phyloP scores from a whole-genome alignment of 164 flowering plant species.

The Dillenia suffruticosa region DNA sequence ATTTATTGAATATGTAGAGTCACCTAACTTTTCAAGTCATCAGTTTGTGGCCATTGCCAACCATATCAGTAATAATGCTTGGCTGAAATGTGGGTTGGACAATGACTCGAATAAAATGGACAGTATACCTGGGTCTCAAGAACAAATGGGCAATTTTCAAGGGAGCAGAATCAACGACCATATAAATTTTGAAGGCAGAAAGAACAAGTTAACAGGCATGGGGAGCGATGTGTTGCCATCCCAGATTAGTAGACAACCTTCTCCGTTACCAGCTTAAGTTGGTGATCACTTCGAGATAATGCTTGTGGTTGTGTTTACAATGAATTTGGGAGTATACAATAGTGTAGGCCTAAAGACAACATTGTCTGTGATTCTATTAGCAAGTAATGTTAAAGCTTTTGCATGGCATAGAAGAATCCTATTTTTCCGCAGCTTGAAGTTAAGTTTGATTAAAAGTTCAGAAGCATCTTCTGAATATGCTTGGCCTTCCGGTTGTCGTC shows the following conservation, averaged over 20 bases:
- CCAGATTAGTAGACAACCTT: constrained; percentile 6
- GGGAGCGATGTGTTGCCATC: constrained; percentile 10
- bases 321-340: too few relatives aligned
- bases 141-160: constrained; percentile 11
- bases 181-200: constrained; percentile 15
- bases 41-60: constrained; percentile 52
- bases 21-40: constrained; percentile 57
- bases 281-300: too few relatives aligned
- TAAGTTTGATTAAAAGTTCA: too few relatives aligned
- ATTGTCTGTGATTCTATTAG: too few relatives aligned
- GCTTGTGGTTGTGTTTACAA: too few relatives aligned
- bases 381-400: too few relatives aligned
- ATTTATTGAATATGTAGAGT: constrained; percentile 63
- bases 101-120: constrained; percentile 2
- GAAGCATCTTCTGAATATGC: too few relatives aligned
- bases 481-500: too few relatives aligned
- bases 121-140: neutral
- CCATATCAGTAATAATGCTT: constrained; percentile 55
- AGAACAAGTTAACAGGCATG: constrained; percentile 11
- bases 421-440: too few relatives aligned
- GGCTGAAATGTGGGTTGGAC: constrained; percentile 59
- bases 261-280: too few relatives aligned
- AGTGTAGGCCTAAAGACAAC: too few relatives aligned
- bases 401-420: too few relatives aligned
- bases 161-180: constrained; percentile 9